Evolutionary conservation across 345 rosid genomes (phyloP).

Genomic region (Rhizophora mangle): DNA sequence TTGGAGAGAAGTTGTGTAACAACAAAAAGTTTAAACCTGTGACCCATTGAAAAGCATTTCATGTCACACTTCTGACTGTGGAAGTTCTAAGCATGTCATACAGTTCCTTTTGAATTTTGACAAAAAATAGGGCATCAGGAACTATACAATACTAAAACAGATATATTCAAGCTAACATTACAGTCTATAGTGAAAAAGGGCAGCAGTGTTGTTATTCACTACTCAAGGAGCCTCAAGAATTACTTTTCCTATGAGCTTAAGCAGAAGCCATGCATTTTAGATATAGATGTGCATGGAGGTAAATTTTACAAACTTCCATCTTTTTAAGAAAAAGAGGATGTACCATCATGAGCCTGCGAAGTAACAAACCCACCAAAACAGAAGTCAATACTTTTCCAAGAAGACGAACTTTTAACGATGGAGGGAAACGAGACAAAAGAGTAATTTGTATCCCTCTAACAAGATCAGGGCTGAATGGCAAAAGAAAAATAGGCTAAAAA

Average conservation of each 20-base stretch:
- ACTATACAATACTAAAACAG: background rate
- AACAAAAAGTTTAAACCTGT: conserved; percentile 5
- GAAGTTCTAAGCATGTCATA: background rate
- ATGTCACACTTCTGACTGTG: background rate
- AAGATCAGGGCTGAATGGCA: too few species aligned
- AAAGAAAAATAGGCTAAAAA: too few species aligned
- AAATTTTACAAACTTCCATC: background rate
- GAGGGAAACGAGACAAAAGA: background rate
- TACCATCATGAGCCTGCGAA: background rate
- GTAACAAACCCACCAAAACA: background rate
- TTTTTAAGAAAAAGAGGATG: background rate
- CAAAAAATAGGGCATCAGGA: background rate
- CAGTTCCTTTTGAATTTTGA: background rate
- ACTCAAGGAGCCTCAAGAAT: background rate
- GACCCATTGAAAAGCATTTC: background rate
- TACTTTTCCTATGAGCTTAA: background rate
- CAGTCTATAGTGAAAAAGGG: background rate
- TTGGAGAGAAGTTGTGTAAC: conserved; percentile 7
- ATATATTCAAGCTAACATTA: background rate
- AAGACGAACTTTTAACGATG: background rate
- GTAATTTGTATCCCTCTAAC: too few species aligned
- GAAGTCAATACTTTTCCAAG: background rate
- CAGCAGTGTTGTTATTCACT: background rate
- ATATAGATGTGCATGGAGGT: background rate
- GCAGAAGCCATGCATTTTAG: background rate